Evolutionary conservation across 2,329 filamentous ascomycete species (phyloP).

Genomic region (Mycocentrospora acerina): DNA sequence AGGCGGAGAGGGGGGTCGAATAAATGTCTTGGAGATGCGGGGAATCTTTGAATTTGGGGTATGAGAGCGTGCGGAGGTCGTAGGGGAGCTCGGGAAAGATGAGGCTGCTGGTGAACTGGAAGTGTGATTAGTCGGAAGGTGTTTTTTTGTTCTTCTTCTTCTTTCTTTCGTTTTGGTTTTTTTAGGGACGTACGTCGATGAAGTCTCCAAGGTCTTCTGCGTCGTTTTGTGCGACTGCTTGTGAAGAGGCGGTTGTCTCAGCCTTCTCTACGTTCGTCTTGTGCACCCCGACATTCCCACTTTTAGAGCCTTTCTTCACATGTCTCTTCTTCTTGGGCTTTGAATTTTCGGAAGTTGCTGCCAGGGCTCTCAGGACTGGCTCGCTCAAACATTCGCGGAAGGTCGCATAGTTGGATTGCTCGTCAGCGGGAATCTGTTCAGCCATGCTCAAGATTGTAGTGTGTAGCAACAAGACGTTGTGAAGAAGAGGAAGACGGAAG

Average conservation of each 20-base stretch:
- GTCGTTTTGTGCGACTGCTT: constrained; percentile 32
- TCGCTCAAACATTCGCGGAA: constrained; percentile 76
- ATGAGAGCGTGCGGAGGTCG: constrained; percentile 62
- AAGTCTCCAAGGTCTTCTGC: constrained; percentile 77
- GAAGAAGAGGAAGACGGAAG: no score
- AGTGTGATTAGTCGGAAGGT: constrained; percentile 1
- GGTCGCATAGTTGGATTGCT: constrained; percentile 60
- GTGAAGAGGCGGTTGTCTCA: background rate
- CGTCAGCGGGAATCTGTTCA: constrained; percentile 37
- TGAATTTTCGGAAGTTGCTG: constrained; percentile 46
- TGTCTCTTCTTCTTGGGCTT: constrained; percentile 48
- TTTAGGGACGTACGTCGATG: constrained; percentile 59
- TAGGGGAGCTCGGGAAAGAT: constrained; percentile 67
- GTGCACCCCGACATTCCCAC: constrained; percentile 12
- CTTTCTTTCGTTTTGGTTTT: background rate
- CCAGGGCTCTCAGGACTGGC: constrained; percentile 64
- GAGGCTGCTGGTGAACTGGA: constrained; percentile 69
- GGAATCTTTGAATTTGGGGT: constrained; percentile 57
- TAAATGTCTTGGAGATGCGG: constrained; percentile 57
- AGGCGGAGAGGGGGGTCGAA: constrained; percentile 56
- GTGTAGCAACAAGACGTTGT: background rate
- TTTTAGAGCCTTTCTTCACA: constrained; percentile 35
- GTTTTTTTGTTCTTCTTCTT: no score
- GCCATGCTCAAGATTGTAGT: constrained; percentile 23
- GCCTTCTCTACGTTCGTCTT: constrained; percentile 6